Conservation (phyloP, 495 filamentous ascomycete species). For the Podospora sp. region DNA sequence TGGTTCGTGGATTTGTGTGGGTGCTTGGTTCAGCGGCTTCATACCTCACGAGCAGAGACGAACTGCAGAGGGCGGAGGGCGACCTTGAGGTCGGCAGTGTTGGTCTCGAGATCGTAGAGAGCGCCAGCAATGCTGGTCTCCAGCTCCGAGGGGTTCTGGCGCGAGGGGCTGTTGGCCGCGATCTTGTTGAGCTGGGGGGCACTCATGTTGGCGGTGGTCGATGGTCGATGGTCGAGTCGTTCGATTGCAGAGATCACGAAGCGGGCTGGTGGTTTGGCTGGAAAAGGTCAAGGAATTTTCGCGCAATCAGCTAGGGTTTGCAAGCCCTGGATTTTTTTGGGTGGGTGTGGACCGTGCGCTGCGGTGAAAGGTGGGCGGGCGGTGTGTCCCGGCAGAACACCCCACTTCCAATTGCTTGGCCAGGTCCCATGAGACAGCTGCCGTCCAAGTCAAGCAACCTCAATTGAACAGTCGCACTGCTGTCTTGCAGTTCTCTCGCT, state of each 20-base stretch:
- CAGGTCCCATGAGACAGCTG: constrained; percentile 11
- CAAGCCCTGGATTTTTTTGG: constrained; percentile 29
- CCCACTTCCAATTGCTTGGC: constrained; percentile 46
- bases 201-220: constrained; percentile 52
- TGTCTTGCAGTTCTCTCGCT: neutral
- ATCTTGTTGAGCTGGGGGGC: constrained; percentile 90
- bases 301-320: constrained; percentile 33
- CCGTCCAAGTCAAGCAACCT: neutral
- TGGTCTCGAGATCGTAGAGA: constrained; percentile 96
- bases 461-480: neutral
- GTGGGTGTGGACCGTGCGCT: neutral
- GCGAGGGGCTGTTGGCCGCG: constrained; percentile 90
- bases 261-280: constrained; percentile 5
- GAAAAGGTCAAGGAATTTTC: constrained; percentile 21
- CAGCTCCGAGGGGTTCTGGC: constrained; percentile 90
- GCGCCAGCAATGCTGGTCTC: constrained; percentile 92
- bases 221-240: constrained; percentile 24
- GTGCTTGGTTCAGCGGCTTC: constrained; percentile 48
- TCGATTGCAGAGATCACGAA: constrained; percentile 23
- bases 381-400: neutral
- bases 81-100: constrained; percentile 92
- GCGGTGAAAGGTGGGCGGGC: neutral
- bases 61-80: constrained; percentile 95
- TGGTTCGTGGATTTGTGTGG: constrained; percentile 26
- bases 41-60: constrained; percentile 96